Percentiles rank a stretch among this genome's conserved stretches.
phyloP scores from a whole-genome alignment of 1,139 yeast genomes.

The Komagataea norvegica region DNA sequence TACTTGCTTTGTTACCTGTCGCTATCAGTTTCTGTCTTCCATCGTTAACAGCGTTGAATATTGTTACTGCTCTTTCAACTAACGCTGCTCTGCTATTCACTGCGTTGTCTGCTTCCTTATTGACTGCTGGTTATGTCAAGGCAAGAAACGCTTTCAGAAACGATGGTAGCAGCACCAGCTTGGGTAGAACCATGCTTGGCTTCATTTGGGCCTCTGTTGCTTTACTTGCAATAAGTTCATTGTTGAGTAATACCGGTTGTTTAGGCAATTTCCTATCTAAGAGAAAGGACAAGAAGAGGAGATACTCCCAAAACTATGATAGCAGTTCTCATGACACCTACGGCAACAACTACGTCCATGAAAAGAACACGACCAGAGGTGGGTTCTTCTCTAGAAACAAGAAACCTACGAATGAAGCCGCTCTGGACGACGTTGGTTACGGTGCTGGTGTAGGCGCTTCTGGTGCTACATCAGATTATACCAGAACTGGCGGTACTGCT shows the following conservation, averaged over 20 bases:
- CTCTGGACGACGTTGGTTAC: slow-evolving; percentile 17
- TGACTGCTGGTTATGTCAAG: slow-evolving; percentile 61
- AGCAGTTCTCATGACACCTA: slow-evolving; percentile 25
- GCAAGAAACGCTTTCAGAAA: slow-evolving; percentile 53
- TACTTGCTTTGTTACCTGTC: slow-evolving; percentile 42
- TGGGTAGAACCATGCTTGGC: slow-evolving; percentile 59
- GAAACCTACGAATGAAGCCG: slow-evolving; percentile 12
- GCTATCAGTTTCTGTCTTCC: slow-evolving; percentile 32
- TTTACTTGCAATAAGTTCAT: slow-evolving; percentile 35
- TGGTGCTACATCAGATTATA: slow-evolving; percentile 14
- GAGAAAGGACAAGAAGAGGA: slow-evolving; percentile 13
- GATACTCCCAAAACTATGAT: slow-evolving; percentile 20
- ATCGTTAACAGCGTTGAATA: slow-evolving; percentile 16
- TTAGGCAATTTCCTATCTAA: slow-evolving; percentile 12
- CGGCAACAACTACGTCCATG: slow-evolving; percentile 22
- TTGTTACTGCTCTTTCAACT: slow-evolving; percentile 18
- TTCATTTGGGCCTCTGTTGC: slow-evolving; percentile 61
- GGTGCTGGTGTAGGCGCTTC: slow-evolving; percentile 18
- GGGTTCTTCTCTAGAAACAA: slow-evolving; percentile 17
- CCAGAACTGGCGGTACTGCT: slow-evolving; percentile 2
- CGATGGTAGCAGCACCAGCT: slow-evolving; percentile 41
- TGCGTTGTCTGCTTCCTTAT: slow-evolving; percentile 52
- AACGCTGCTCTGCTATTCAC: slow-evolving; percentile 48
- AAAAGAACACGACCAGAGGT: slow-evolving; percentile 14
- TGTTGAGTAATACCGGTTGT: slow-evolving; percentile 24